Evolutionary conservation across 257 asterid species (phyloP), one percentile per base, ranked within the genome.

Genomic region (Solanum appendiculatum): DNA sequence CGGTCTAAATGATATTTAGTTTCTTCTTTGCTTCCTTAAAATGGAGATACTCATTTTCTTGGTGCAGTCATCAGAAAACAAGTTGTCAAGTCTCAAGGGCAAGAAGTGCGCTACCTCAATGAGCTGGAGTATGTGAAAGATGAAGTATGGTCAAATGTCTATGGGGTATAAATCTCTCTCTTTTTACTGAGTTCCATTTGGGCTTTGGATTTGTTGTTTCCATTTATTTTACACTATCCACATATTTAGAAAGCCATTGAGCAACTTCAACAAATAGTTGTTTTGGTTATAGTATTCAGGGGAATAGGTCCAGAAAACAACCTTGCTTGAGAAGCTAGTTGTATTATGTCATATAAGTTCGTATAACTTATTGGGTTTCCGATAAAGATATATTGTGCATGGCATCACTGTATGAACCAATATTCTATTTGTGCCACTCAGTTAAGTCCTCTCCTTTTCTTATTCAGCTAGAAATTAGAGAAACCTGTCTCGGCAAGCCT

Each of bases 141-240:
- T 85, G 99, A 97, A 95, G 93, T 97, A 48, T 97, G 99, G 99
- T 97, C 99, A 84, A 97, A 95, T 80, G 93, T 97, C 87, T 96
- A 94, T 95, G 91, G 66, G 99, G 99, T 95, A 89, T 29, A 68
- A 74, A 68, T 40, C 18, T 54, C 44, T 75, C 23, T 46, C 60
- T 27, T 20, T 44, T 78, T 44, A 78, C 64, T 1, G 27, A 78
- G 64, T 78, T 27, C 12, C 54, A 23, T 21, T 39, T 74, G 34
- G 64, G 27, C 27, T 16, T 25, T 78, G 64, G 34, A 74, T 74
- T 74, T 78, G 37, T 85, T 48, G 13, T 34, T 46, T 40, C 64
- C 25, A 69, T 27, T 70, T 69, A 46, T 31, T 12, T 44, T 40
- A 48, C 64, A 46, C 33, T 25, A 48, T 23, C 66, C 66, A 58